Evolutionary conservation across 2,329 filamentous ascomycete species (phyloP).

Genomic region (Aspergillus caelatus): DNA sequence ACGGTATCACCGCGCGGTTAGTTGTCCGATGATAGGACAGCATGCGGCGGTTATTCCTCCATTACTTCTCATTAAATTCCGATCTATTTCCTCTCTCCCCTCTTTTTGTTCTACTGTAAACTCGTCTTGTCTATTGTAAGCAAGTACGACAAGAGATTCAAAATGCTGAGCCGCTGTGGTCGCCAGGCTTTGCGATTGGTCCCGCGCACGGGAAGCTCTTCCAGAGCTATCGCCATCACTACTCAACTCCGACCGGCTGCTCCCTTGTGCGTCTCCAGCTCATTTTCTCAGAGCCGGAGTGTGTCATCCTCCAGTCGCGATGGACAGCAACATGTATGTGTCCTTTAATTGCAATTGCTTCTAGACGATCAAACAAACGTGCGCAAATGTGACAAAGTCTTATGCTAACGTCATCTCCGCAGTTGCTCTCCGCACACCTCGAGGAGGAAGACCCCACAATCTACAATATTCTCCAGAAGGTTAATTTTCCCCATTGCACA

Average conservation of each 20-base stretch:
- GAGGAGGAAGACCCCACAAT: slow-evolving; percentile 84
- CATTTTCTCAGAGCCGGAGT: slow-evolving; percentile 37
- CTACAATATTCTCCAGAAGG: slow-evolving; percentile 88
- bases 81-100: slow-evolving; percentile 16
- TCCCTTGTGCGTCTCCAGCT: slow-evolving; percentile 23
- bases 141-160: slow-evolving; percentile 29
- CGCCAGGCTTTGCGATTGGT: slow-evolving; percentile 36
- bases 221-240: slow-evolving; percentile 27
- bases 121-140: slow-evolving; percentile 4
- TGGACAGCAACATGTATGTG: slow-evolving; percentile 45
- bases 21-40: slow-evolving; percentile 21
- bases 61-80: slow-evolving; percentile 22
- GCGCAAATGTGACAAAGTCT: not conserved
- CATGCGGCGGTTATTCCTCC: slow-evolving; percentile 9
- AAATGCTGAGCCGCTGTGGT: slow-evolving; percentile 39
- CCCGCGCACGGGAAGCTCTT: slow-evolving; percentile 35
- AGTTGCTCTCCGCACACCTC: slow-evolving; percentile 80
- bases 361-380: not conserved
- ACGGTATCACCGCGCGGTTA: slow-evolving; percentile 29
- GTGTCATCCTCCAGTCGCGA: slow-evolving; percentile 44
- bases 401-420: slow-evolving; percentile 15
- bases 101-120: slow-evolving; percentile 34
- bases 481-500: slow-evolving; percentile 42
- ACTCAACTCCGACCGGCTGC: slow-evolving; percentile 23
- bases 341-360: slow-evolving; percentile 2